A percentile compares a stretch with the other conserved stretches of the same genome.
phyloP scores from a whole-genome alignment of 129 eudicot genomes.

The Cynara cardunculus region DNA sequence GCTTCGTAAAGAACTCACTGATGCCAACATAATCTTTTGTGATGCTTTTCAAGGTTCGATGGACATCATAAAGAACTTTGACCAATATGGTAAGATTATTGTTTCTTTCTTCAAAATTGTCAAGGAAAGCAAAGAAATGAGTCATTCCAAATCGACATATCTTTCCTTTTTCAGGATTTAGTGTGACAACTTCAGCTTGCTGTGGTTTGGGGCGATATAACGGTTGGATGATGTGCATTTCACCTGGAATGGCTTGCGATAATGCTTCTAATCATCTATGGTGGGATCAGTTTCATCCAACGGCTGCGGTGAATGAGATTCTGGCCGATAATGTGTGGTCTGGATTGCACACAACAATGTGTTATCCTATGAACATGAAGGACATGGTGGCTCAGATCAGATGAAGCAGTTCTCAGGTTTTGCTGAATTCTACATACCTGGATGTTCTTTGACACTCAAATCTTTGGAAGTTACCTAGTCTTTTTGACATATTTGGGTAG shows the following conservation, averaged over 20 bases:
- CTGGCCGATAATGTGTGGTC: constrained; percentile 80
- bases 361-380: constrained; percentile 66
- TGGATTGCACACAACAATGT: constrained; percentile 51
- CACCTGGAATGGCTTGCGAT: constrained; percentile 67
- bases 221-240: constrained; percentile 62
- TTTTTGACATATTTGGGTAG: not conserved
- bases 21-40: constrained; percentile 63
- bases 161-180: constrained; percentile 39
- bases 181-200: constrained; percentile 57
- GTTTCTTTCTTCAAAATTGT: not conserved
- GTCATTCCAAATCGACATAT: not conserved
- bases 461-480: not conserved
- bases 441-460: not conserved
- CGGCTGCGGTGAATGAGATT: constrained; percentile 51
- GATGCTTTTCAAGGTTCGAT: constrained; percentile 76
- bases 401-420: not conserved
- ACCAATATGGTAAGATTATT: constrained; percentile 53
- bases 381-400: constrained; percentile 43
- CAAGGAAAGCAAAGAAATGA: not conserved
- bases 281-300: constrained; percentile 94
- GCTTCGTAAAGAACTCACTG: constrained; percentile 57
- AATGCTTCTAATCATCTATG: constrained; percentile 62
- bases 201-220: constrained; percentile 64
- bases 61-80: constrained; percentile 68
- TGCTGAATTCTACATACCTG: not conserved